Evolutionary conservation across 805 yeast species (phyloP).

Genomic region (Saccharomyces eubayanus): DNA sequence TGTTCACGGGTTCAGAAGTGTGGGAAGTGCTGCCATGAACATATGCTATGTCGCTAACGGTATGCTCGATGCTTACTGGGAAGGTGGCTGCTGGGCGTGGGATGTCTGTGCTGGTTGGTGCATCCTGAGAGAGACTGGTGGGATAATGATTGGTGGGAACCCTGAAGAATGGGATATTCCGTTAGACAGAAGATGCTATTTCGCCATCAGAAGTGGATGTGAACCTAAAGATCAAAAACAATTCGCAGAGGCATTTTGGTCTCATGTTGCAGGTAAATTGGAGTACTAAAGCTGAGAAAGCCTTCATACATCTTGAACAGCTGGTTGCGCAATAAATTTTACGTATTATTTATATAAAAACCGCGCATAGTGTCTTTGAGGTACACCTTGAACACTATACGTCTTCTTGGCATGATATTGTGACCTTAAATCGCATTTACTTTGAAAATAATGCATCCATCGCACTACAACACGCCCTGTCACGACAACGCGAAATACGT

Average conservation of each 20-base stretch:
- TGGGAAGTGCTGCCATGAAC: constrained; percentile 62
- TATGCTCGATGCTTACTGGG: constrained; percentile 55
- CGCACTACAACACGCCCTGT: neutral
- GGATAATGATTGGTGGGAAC: constrained; percentile 47
- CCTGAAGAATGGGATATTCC: constrained; percentile 41
- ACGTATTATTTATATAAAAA: no score
- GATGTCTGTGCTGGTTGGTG: constrained; percentile 67
- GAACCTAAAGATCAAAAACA: constrained; percentile 34
- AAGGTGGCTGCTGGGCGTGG: constrained; percentile 64
- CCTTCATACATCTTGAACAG: no score
- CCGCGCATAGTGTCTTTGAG: neutral
- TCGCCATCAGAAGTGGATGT: constrained; percentile 49
- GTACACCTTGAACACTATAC: neutral
- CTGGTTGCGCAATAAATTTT: no score
- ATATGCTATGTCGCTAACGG: constrained; percentile 52
- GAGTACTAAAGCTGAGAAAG: constrained; percentile 26
- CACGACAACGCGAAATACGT: neutral
- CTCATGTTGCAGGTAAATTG: constrained; percentile 39
- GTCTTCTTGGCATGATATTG: neutral
- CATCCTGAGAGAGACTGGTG: constrained; percentile 52
- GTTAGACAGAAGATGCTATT: constrained; percentile 44
- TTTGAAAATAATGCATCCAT: no score
- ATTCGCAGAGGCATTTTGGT: constrained; percentile 44
- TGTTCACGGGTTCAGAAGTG: constrained; percentile 52
- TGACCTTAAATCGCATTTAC: neutral